Percentiles rank a stretch among this genome's conserved stretches.
Evolutionary conservation across 208 protist species (phyloP).

Genomic region (Leishmania guyanensis): DNA sequence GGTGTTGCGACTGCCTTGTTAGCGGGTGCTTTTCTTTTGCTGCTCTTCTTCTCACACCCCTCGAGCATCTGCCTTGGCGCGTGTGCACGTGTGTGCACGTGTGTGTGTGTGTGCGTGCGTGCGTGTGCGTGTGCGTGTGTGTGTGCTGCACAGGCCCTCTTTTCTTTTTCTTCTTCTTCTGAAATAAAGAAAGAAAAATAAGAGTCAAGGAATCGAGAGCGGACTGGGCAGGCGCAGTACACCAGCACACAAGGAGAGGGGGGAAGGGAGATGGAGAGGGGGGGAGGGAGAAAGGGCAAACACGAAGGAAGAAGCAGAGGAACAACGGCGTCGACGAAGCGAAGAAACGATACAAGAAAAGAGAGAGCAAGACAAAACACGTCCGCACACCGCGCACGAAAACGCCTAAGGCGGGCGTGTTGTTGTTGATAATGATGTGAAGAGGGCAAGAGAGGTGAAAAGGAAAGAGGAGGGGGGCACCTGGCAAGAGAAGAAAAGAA

Average conservation of each 20-base stretch:
- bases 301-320: neutral
- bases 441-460: neutral
- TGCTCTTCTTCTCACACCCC: neutral
- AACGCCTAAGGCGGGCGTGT: neutral
- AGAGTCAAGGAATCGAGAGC: neutral
- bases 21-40: neutral
- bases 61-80: neutral
- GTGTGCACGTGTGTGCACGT: neutral
- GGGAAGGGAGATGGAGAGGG: neutral
- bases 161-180: too few relatives aligned
- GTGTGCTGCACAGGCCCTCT: neutral
- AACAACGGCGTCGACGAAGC: neutral
- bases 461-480: neutral
- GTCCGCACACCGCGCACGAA: neutral
- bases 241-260: neutral
- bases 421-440: neutral
- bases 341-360: neutral
- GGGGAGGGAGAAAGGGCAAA: neutral
- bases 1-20: neutral
- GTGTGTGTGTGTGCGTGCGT: neutral
- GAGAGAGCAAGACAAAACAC: neutral
- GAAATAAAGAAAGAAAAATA: neutral
- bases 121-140: neutral
- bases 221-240: neutral
- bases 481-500: neutral